These are phyloP conservation scores for Microcera coccophila DNA, from an alignment of 2,329 filamentous ascomycete species.

Conservation along the genomic window DNA sequence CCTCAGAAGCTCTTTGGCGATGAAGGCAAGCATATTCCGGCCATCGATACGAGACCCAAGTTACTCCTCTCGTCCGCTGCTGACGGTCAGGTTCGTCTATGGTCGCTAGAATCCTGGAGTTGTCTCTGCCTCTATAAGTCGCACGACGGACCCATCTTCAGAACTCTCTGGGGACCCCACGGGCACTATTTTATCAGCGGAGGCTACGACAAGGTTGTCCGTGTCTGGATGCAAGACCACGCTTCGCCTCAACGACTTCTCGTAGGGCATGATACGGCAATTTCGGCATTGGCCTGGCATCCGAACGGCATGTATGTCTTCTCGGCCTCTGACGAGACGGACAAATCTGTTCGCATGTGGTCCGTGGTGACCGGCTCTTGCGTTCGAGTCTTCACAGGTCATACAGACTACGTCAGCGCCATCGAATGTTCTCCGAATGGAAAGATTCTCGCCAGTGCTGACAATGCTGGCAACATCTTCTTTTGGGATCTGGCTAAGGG, in stretches of 20 bases:
- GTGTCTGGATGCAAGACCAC: slow-evolving; percentile 89
- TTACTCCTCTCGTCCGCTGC: slow-evolving; percentile 83
- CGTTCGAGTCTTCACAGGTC: slow-evolving; percentile 87
- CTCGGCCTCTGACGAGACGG: slow-evolving; percentile 76
- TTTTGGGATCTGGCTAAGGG: slow-evolving; percentile 93
- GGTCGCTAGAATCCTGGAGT: slow-evolving; percentile 89
- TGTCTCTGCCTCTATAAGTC: slow-evolving; percentile 92
- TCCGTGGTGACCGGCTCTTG: slow-evolving; percentile 81
- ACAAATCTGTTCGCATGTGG: slow-evolving; percentile 98
- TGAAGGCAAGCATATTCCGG: slow-evolving; percentile 38
- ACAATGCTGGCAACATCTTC: slow-evolving; percentile 83
- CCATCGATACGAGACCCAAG: slow-evolving; percentile 57
- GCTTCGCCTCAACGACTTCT: slow-evolving; percentile 84
- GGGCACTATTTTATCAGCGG: slow-evolving; percentile 92
- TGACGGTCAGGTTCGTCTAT: slow-evolving; percentile 84
- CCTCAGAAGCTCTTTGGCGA: slow-evolving; percentile 48
- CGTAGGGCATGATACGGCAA: slow-evolving; percentile 86
- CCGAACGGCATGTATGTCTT: slow-evolving; percentile 93
- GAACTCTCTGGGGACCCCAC: slow-evolving; percentile 83
- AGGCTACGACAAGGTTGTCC: slow-evolving; percentile 84
- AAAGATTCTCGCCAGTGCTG: slow-evolving; percentile 85
- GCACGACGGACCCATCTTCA: slow-evolving; percentile 85
- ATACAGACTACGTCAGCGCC: slow-evolving; percentile 80
- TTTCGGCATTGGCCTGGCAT: slow-evolving; percentile 91
- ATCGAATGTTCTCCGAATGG: slow-evolving; percentile 84